phyloP scores from a whole-genome alignment of 176 grass and related monocot species.

The Phoenix roebelenii region DNA sequence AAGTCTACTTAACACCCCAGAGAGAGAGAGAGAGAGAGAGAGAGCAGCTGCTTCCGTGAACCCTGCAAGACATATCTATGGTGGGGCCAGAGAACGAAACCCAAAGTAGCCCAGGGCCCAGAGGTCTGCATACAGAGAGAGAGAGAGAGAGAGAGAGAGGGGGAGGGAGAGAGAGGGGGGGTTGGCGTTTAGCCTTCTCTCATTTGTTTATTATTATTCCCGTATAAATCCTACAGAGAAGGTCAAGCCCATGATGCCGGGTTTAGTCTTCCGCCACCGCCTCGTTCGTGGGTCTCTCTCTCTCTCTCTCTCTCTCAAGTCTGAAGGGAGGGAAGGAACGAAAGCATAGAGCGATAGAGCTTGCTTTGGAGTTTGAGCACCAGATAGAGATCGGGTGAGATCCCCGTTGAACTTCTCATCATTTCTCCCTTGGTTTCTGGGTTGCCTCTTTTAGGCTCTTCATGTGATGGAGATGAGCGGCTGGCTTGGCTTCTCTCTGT shows the following conservation, averaged over 20 bases:
- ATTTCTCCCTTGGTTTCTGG: conserved; percentile 20
- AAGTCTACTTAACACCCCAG: too few species aligned
- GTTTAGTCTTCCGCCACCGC: conserved; percentile 1
- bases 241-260: neutral
- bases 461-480: conserved; percentile 49
- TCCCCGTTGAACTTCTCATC: conserved; percentile 1
- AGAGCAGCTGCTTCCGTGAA: too few species aligned
- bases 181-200: too few species aligned
- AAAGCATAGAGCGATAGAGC: neutral
- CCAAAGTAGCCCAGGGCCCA: too few species aligned
- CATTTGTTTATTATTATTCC: too few species aligned
- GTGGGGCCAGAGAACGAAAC: too few species aligned
- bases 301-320: neutral
- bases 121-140: too few species aligned
- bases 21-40: too few species aligned
- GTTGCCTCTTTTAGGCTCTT: neutral
- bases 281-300: conserved; percentile 19
- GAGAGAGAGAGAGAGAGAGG: too few species aligned
- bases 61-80: too few species aligned
- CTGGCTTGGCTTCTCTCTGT: conserved; percentile 71
- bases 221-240: neutral
- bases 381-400: conserved; percentile 17
- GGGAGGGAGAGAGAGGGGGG: too few species aligned
- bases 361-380: conserved; percentile 18
- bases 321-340: conserved; percentile 7